Conservation (phyloP, 2,329 filamentous ascomycete species). For the Pestalotiopsis sp. region DNA sequence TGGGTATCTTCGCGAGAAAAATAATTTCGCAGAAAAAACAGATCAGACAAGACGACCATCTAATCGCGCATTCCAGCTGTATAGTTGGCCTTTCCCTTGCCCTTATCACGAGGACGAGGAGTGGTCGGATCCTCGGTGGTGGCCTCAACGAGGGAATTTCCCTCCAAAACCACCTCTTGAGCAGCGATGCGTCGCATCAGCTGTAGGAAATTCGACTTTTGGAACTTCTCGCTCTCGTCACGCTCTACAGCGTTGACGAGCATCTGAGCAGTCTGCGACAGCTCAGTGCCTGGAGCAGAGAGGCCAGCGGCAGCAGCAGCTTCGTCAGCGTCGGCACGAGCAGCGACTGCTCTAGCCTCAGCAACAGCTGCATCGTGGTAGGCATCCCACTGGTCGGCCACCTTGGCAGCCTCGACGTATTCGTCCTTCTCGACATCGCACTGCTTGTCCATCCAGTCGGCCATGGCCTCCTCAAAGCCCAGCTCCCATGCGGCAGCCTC, state of each 20-base stretch:
- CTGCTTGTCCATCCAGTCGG: conserved; percentile 1
- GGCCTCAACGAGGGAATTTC: conserved; percentile 63
- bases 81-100: not conserved
- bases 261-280: conserved; percentile 72
- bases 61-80: not conserved
- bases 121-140: not conserved
- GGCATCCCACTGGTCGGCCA: not conserved
- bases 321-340: not conserved
- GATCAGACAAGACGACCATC: not conserved
- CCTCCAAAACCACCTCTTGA: conserved; percentile 72
- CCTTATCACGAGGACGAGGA: not conserved
- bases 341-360: too few species aligned
- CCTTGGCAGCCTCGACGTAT: not conserved
- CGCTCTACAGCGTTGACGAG: conserved; percentile 70
- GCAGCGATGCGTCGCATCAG: conserved; percentile 78
- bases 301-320: conserved; percentile 30
- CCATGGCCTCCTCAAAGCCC: conserved; percentile 1
- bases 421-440: not conserved
- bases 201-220: conserved; percentile 74
- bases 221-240: conserved; percentile 74
- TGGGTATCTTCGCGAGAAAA: not conserved
- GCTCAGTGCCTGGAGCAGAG: conserved; percentile 50
- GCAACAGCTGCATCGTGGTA: not conserved
- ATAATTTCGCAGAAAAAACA: not conserved
- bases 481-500: not conserved